phyloP scores from a whole-genome alignment of 2,329 filamentous ascomycete species.

The Pseudocercospora crystallina region DNA sequence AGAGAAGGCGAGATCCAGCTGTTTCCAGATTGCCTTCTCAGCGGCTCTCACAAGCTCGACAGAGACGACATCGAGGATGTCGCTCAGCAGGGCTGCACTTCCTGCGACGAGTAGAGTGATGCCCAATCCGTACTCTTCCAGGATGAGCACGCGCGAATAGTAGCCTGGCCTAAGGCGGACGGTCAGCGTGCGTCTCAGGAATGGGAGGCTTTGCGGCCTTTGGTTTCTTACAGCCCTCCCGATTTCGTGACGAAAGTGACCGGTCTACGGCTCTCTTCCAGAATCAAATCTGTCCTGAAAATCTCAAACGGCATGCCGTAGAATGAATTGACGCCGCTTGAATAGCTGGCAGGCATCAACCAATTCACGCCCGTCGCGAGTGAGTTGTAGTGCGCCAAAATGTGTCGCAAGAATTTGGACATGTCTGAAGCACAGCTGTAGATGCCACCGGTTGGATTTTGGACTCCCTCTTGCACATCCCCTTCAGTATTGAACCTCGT shows the following conservation, averaged over 20 bases:
- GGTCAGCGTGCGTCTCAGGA: too few species aligned
- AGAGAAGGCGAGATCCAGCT: conserved; percentile 18
- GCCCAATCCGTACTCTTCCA: conserved; percentile 47
- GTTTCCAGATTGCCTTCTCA: conserved; percentile 30
- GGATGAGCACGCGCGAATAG: conserved; percentile 38
- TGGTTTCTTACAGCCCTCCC: conserved; percentile 43
- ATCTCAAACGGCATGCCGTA: conserved; percentile 53
- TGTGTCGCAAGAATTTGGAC: conserved; percentile 45
- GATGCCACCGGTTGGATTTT: conserved; percentile 46
- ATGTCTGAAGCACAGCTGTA: conserved; percentile 44
- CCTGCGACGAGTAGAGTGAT: conserved; percentile 44
- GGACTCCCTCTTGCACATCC: conserved; percentile 44
- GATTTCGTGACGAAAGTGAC: conserved; percentile 49
- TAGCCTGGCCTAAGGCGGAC: too few species aligned
- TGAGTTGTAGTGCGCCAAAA: conserved; percentile 43
- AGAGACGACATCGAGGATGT: conserved; percentile 31
- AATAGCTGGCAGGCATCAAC: conserved; percentile 42
- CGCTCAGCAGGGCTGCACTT: conserved; percentile 2
- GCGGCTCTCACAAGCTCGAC: conserved; percentile 34
- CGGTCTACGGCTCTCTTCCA: conserved; percentile 37
- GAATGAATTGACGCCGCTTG: conserved; percentile 38
- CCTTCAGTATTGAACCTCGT: conserved; percentile 36
- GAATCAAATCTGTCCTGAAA: conserved; percentile 41
- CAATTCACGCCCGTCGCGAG: conserved; percentile 46
- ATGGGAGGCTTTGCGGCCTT: too few species aligned